Base-by-base conservation (phyloP, 768 basidiomycete species). In the Mrakia gelida region DNA sequence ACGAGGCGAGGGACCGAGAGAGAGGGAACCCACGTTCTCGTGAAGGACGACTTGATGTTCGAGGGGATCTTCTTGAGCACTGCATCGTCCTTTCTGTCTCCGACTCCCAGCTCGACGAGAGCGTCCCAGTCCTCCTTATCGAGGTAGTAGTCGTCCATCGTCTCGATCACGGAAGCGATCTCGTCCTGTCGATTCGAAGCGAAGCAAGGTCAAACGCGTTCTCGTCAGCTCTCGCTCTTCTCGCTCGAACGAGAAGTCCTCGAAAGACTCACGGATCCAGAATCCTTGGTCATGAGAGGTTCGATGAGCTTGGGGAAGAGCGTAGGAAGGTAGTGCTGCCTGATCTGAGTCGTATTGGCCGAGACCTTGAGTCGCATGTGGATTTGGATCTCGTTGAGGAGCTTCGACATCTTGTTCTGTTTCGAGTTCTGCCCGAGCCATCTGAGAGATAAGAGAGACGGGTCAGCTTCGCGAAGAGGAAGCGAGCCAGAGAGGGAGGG, bases 381-480 rank as follows among this genome's bases (percentile, higher is more conserved):
- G 63, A 94, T 92, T 84, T 98, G 96, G 15, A 98, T 90, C 78
- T 99, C 97, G 54, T 88, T 88, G 26, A 99, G 87, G 80, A 92
- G 91, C 54, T 95, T 88, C 75, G 83, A 86, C 0, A 98, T 88
- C 82, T 96, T 97, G 80, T 82, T 87, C 84, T 92, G 91, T 82
- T 95, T 96, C 77, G 97, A 98, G 84, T 98, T 98, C 83, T 98
- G 94, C 13, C 96, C 96, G 18, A 99, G 90, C 94, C 94, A 99
- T 82, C 95, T 98, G 81, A 4, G 61, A 34, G 61, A 15, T 6
- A 68, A 13, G 41, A 80, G 16, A 16, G 15, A 30, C 38, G 43
- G 28, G 11, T 11, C 41, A 38, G 34, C 38, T 15, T 41, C 56
- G 73, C 59, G 76, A n/a, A 52, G 23, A 45, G 38, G n/a, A 26